Percentiles rank a stretch among this genome's conserved stretches.
phyloP scores from a whole-genome alignment of 2,329 filamentous ascomycete genomes.

The Huntiella omanensis region DNA sequence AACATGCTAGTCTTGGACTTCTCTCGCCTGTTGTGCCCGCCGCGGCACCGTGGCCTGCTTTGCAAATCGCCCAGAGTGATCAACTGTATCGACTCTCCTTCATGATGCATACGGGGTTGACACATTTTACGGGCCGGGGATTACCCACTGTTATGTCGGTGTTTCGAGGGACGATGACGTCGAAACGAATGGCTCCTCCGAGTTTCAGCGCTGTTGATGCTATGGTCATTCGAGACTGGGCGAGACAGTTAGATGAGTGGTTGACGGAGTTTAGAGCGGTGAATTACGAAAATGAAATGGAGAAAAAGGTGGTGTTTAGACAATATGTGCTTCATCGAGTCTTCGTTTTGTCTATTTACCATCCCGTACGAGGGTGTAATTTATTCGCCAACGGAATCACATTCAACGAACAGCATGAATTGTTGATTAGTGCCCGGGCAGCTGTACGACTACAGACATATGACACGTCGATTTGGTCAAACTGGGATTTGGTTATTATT shows the following conservation, averaged over 20 bases:
- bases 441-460: conserved; percentile 22
- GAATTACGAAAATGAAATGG: conserved; percentile 3
- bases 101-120: conserved; percentile 26
- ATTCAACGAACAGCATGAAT: conserved; percentile 22
- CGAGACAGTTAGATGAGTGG: conserved; percentile 23
- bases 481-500: conserved; percentile 26
- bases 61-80: conserved; percentile 21
- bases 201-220: conserved; percentile 22
- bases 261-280: conserved; percentile 21
- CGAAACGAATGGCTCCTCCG: conserved; percentile 26
- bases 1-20: conserved; percentile 25
- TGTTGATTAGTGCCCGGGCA: conserved; percentile 23
- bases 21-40: conserved; percentile 23
- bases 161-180: conserved; percentile 19
- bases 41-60: conserved; percentile 19
- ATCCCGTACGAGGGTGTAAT: conserved; percentile 21
- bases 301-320: conserved; percentile 10
- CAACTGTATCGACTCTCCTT: conserved; percentile 23
- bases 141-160: conserved; percentile 26
- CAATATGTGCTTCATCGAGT: conserved; percentile 24
- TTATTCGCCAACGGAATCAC: conserved; percentile 19
- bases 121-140: conserved; percentile 23
- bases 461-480: conserved; percentile 25
- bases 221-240: conserved; percentile 25
- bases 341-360: conserved; percentile 25